These are phyloP conservation scores for Rickenella mellea DNA, from an alignment of 768 basidiomycete species.

Conservation along the genomic window DNA sequence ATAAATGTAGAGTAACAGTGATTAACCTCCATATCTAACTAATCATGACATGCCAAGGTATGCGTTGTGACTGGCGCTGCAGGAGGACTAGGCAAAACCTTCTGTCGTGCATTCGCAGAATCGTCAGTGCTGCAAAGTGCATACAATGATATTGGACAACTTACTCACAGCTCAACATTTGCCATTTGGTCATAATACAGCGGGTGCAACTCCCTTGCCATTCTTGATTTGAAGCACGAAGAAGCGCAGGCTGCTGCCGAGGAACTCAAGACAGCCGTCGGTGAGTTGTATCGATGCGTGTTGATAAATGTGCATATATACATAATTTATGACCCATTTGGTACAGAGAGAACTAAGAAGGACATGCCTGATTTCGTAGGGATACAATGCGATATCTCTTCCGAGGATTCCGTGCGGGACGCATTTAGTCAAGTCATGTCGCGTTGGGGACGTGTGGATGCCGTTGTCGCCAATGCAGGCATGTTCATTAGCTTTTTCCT, in stretches of 20 bases:
- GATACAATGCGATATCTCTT: slow-evolving; percentile 80
- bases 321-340: neutral
- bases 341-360: slow-evolving; percentile 4
- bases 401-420: slow-evolving; percentile 67
- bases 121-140: slow-evolving; percentile 45
- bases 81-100: slow-evolving; percentile 81
- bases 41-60: slow-evolving; percentile 60
- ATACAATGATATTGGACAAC: neutral
- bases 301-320: neutral
- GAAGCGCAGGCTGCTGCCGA: slow-evolving; percentile 61
- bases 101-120: slow-evolving; percentile 83
- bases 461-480: slow-evolving; percentile 86
- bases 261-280: slow-evolving; percentile 55
- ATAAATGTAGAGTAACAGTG: too few relatives aligned
- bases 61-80: slow-evolving; percentile 92
- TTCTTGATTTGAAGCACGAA: slow-evolving; percentile 70
- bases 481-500: slow-evolving; percentile 14
- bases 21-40: too few relatives aligned
- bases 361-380: slow-evolving; percentile 51
- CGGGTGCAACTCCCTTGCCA: slow-evolving; percentile 70
- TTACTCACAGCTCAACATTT: neutral
- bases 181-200: slow-evolving; percentile 24
- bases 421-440: slow-evolving; percentile 59
- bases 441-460: slow-evolving; percentile 64
- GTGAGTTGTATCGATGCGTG: slow-evolving; percentile 21